phyloP scores from a whole-genome alignment of 768 basidiomycete species.

The Phanerodontia chrysosporium region DNA sequence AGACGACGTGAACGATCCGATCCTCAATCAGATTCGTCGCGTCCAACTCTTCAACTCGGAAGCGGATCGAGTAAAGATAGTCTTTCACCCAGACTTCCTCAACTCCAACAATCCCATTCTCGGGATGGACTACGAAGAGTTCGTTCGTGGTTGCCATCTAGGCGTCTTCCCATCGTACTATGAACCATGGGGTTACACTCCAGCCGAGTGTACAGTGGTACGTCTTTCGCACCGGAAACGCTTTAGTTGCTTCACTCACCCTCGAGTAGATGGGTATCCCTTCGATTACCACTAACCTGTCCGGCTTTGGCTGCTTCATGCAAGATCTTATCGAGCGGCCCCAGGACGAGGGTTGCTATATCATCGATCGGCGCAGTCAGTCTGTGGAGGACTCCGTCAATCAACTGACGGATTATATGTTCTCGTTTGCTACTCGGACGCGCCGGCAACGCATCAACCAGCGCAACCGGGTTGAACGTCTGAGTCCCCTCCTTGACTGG shows the following conservation, averaged over 20 bases:
- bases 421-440: conserved; percentile 73
- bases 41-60: conserved; percentile 89
- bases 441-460: conserved; percentile 98
- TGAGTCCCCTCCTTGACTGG: conserved; percentile 94
- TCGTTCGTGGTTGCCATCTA: conserved; percentile 95
- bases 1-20: conserved; percentile 88
- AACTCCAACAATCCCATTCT: conserved; percentile 97
- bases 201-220: conserved; percentile 98
- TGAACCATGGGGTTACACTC: conserved; percentile 95
- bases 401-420: conserved; percentile 75
- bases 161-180: conserved; percentile 99
- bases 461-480: conserved; percentile 93
- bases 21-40: conserved; percentile 90
- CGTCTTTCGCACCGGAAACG: conserved; percentile 24
- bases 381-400: conserved; percentile 89
- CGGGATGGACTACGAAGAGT: conserved; percentile 98
- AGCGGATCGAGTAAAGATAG: conserved; percentile 91
- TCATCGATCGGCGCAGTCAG: conserved; percentile 87
- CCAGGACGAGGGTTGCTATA: conserved; percentile 94
- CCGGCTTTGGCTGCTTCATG: conserved; percentile 98
- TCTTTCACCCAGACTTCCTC: conserved; percentile 98
- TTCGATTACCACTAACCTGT: conserved; percentile 94
- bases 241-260: conserved; percentile 5
- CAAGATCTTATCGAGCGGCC: conserved; percentile 95
- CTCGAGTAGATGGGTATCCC: conserved; percentile 92